Conservation (phyloP, 805 yeast genomes). For the Blastobotrys peoriensis region DNA sequence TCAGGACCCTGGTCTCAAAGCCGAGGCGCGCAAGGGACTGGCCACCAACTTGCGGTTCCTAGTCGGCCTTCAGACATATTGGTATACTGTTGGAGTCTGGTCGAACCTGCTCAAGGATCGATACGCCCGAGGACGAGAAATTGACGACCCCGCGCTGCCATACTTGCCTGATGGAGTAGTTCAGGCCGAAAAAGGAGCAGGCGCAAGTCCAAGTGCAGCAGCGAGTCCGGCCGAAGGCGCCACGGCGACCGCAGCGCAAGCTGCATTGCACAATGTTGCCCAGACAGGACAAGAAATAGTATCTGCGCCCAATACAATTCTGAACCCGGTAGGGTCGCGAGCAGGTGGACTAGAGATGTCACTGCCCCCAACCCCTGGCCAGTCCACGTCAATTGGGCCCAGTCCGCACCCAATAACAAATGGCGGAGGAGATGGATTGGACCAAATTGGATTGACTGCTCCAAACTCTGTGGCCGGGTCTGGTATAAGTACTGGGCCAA, state of each 20-base stretch:
- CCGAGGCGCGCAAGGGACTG: conserved; percentile 28
- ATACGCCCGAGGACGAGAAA: conserved; percentile 13
- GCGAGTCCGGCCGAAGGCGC: background rate
- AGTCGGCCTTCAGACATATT: conserved; percentile 28
- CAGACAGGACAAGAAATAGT: background rate
- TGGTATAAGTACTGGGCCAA: too few relatives aligned
- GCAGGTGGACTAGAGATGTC: background rate
- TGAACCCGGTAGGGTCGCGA: background rate
- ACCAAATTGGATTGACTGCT: background rate
- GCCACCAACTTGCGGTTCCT: conserved; percentile 28
- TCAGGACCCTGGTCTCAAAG: conserved; percentile 23
- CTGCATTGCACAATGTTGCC: background rate
- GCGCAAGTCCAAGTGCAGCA: background rate
- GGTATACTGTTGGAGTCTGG: conserved; percentile 33
- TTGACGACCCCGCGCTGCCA: background rate
- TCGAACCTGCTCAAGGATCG: conserved; percentile 30
- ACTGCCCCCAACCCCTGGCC: background rate
- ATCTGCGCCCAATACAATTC: background rate
- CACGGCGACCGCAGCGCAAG: background rate
- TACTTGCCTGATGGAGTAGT: conserved; percentile 1
- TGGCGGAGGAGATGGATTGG: background rate
- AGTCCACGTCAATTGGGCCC: background rate
- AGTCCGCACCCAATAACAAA: background rate
- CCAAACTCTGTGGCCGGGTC: too few relatives aligned
- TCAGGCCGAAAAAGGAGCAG: background rate